phyloP scores from a whole-genome alignment of 192 early-diverging fungal genomes.

The Backusella psychrophila region DNA sequence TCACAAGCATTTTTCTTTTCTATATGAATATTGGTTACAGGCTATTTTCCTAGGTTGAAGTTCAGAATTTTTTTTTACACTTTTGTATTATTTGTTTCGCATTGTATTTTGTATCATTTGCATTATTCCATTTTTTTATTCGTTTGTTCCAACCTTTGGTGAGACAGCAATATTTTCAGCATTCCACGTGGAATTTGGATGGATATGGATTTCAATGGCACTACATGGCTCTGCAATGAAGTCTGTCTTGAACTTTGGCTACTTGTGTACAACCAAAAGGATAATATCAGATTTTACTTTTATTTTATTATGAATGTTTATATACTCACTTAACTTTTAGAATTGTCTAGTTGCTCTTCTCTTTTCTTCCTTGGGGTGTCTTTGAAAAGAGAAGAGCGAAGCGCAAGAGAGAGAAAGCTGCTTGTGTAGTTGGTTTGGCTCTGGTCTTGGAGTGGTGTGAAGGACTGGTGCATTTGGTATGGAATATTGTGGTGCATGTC shows the following conservation, averaged over 20 bases:
- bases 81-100: not conserved
- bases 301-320: not conserved
- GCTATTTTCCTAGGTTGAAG: not conserved
- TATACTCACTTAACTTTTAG: not conserved
- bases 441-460: not conserved
- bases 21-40: not conserved
- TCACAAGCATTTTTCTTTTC: not conserved
- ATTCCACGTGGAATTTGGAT: not conserved
- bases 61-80: not conserved
- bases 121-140: not conserved
- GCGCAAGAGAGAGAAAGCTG: not conserved
- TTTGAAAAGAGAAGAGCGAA: not conserved
- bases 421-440: not conserved
- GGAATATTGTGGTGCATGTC: not conserved
- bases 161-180: not conserved
- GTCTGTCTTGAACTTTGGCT: not conserved
- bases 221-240: not conserved
- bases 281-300: not conserved
- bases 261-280: not conserved
- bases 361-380: not conserved
- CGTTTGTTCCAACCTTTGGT: not conserved
- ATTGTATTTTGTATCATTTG: not conserved
- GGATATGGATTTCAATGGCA: not conserved
- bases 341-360: not conserved
- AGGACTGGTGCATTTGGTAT: not conserved